Base-by-base conservation (phyloP, 352 stramenopile species). In the Phytophthora palmivora region DNA sequence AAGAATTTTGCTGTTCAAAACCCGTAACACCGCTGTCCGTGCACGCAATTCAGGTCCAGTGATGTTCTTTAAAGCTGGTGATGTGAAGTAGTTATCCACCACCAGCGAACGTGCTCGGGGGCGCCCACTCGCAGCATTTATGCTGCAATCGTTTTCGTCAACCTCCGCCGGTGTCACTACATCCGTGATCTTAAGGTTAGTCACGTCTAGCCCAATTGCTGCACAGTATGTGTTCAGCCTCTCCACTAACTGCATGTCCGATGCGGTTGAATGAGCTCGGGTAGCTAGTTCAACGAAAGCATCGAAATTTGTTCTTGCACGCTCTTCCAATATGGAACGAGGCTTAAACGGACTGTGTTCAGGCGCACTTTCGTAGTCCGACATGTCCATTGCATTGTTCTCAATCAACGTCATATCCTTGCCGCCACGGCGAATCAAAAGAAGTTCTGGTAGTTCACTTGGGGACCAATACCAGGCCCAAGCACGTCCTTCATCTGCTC, bases 381-480 rank as follows among this genome's bases (percentile, higher is more conserved):
- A 85, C 43, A 91, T 61, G 38, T 92, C 84, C 48, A 77, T 88
- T 16, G 83, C 82, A 21, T 67, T 88, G 62, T 94, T 92, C 45
- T 94, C 82, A 24, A 94, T 78, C n/a, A 92, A 58, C 1, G 83
- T 94, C 82, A 95, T 93, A 56, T 96, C 88, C 51, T 94, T 94
- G 15, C 81, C 85, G n/a, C 79, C 76, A 18, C 88, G 81, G 46
- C 86, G 82, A 63, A 96, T 76, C 34, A 96, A 53, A 50, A 95
- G 62, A 10, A 96, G 67, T 46, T 95, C 88, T 1, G 72, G 65
- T 1, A 98, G 76, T 56, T 99, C 97, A 42, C 80, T 95, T 63
- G 97, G 73, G 38, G 96, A 91, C 82, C 95, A 98, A 65, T 97
- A 99, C 96, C 96, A 99, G 5, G 94, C 91, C 95, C 89, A 99